Evolutionary conservation across 768 basidiomycete species (phyloP).

Genomic region (Lentinula boryana): DNA sequence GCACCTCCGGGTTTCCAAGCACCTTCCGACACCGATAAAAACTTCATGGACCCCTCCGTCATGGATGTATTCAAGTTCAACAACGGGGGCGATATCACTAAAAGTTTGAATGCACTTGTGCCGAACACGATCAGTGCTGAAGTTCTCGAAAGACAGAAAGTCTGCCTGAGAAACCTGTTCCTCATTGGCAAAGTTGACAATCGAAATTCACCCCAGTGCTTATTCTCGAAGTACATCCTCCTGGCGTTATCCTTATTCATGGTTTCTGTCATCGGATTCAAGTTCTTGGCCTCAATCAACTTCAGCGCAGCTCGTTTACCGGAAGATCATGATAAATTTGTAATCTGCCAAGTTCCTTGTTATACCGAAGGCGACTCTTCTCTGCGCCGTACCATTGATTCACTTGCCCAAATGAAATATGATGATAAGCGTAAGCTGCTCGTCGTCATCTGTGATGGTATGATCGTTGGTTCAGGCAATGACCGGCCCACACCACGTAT

Average conservation of each 20-base stretch:
- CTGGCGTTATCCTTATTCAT: slow-evolving; percentile 86
- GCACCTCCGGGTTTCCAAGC: slow-evolving; percentile 42
- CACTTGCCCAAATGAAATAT: slow-evolving; percentile 89
- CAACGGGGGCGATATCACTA: slow-evolving; percentile 79
- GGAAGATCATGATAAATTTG: slow-evolving; percentile 95
- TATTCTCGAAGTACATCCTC: slow-evolving; percentile 87
- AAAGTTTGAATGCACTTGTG: slow-evolving; percentile 50
- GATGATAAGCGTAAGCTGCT: slow-evolving; percentile 97
- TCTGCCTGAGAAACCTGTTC: slow-evolving; percentile 92
- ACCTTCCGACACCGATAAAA: slow-evolving; percentile 30
- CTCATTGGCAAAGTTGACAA: slow-evolving; percentile 88
- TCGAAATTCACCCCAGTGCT: slow-evolving; percentile 86
- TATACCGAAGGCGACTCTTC: slow-evolving; percentile 94
- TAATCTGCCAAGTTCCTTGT: slow-evolving; percentile 97
- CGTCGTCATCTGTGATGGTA: slow-evolving; percentile 93
- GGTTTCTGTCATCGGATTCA: slow-evolving; percentile 94
- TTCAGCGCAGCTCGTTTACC: slow-evolving; percentile 77
- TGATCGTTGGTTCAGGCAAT: slow-evolving; percentile 96
- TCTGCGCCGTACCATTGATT: slow-evolving; percentile 85
- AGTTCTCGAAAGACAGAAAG: slow-evolving; percentile 66
- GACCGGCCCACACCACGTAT: slow-evolving; percentile 95
- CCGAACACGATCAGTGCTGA: slow-evolving; percentile 43
- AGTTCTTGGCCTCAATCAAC: slow-evolving; percentile 88
- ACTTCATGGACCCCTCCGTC: slow-evolving; percentile 72
- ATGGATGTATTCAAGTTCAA: slow-evolving; percentile 71